Evolutionary conservation across 257 asterid genomes (phyloP).

Genomic region (Gentiana straminea): DNA sequence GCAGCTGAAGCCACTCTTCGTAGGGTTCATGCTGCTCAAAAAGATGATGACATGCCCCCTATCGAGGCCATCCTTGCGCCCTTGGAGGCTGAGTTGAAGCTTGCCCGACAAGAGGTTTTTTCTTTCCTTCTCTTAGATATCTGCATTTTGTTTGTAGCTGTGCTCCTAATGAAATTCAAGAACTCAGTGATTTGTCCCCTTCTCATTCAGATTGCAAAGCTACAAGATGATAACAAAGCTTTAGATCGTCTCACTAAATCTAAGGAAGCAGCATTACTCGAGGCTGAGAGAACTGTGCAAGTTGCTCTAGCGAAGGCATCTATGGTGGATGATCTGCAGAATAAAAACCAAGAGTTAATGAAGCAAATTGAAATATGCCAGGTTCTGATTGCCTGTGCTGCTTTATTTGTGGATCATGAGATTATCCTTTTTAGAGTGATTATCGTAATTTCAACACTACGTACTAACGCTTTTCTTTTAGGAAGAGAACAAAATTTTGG

Average conservation of each 20-base stretch:
- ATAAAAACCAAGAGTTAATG: constrained; percentile 94
- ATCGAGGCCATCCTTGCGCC: constrained; percentile 98
- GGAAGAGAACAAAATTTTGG: constrained; percentile 97
- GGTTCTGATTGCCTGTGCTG: constrained; percentile 26
- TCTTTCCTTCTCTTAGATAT: constrained; percentile 8
- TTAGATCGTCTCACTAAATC: constrained; percentile 93
- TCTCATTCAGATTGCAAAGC: constrained; percentile 65
- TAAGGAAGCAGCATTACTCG: constrained; percentile 94
- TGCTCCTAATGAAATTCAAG: constrained; percentile 3
- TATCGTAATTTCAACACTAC: not conserved
- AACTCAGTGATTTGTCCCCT: constrained; percentile 11
- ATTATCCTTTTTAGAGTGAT: too few relatives aligned
- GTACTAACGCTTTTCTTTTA: constrained; percentile 14
- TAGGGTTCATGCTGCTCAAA: constrained; percentile 93
- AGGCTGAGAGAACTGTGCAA: constrained; percentile 94
- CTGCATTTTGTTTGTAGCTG: not conserved
- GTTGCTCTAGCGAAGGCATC: constrained; percentile 92
- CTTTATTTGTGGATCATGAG: not conserved
- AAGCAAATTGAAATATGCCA: constrained; percentile 97
- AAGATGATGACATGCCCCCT: constrained; percentile 99
- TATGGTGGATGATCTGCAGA: constrained; percentile 97
- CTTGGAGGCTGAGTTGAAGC: constrained; percentile 95
- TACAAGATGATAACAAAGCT: constrained; percentile 96
- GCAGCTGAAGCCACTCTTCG: constrained; percentile 99
- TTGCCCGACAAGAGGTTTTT: constrained; percentile 88